Evolutionary conservation across 768 basidiomycete species (phyloP), one percentile per base, ranked within the genome.

Genomic region (Gymnopilus junonius): DNA sequence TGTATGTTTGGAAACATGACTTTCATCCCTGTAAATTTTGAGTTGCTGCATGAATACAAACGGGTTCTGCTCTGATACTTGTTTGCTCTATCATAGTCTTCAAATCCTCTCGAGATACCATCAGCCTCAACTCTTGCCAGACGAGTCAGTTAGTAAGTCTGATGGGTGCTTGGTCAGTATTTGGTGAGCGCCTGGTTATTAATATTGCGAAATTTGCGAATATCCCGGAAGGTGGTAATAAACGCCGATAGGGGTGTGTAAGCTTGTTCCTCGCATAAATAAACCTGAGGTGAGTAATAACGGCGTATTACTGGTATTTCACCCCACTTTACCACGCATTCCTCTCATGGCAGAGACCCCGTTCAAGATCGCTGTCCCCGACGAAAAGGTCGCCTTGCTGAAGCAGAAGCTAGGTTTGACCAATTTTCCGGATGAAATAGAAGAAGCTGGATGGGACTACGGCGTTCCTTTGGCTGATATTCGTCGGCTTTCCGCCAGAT

Each of bases 341-440:
- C 15, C 35, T 35, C 4, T 12, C 10, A 58, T 58, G 63, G 20
- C 67, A 25, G 83, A 84, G 62, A 63, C 65, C 7, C 73, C 80
- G 0, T 89, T 87, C 80, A 75, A 68, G 31, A 79, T 89, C 31
- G 50, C 80, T 8, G 65, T 89, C 5, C 62, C 85, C 0, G 83
- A 85, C 55, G 67, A 63, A 1, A 70, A 77, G 11, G 71, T 89
- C 29, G 71, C 74, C 0, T 46, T 74, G n/a, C 77, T 89, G 20
- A 72, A 69, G 7, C 67, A 69, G 42, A 88, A 86, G 66, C 82
- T 89, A 17, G 77, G 73, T 0, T 76, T 83, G 14, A 69, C 80
- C 0, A 74, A 71, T 4, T 77, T 87, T n/a, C 87, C 88, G 0
- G 84, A 87, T 67, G 87, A 88, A 63, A 75, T 87, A 1, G 79